Percentiles rank a stretch among this genome's conserved stretches.
Evolutionary conservation across 2,329 filamentous ascomycete species (phyloP).

Genomic region (Aspergillus sp.): DNA sequence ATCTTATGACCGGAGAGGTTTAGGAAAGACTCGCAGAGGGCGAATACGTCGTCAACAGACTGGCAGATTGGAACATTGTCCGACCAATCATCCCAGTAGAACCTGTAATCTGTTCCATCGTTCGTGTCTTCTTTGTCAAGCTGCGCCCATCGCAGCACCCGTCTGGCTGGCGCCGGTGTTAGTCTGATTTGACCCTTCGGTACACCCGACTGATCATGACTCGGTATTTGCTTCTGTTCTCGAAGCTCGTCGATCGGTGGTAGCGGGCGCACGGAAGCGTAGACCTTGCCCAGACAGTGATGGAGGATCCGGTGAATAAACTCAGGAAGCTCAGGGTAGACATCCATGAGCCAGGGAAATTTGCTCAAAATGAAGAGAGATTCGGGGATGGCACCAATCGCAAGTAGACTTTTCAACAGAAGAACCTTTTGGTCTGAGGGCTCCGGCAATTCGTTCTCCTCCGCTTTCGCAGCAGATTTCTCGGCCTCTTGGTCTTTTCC

Average conservation of each 20-base stretch:
- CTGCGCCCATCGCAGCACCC: conserved; percentile 77
- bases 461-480: conserved; percentile 35
- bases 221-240: conserved; percentile 52
- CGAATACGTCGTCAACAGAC: conserved; percentile 84
- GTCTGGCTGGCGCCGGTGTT: conserved; percentile 59
- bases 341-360: conserved; percentile 88
- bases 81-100: conserved; percentile 97
- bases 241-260: conserved; percentile 41
- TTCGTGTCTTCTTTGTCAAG: conserved; percentile 74
- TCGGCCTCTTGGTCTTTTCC: conserved; percentile 55
- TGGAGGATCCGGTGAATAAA: conserved; percentile 83
- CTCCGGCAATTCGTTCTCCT: conserved; percentile 61
- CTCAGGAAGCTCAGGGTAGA: conserved; percentile 76
- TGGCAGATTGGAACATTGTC: conserved; percentile 93
- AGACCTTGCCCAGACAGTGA: conserved; percentile 77
- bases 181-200: conserved; percentile 69
- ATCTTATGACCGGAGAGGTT: conserved; percentile 87
- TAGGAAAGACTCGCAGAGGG: conserved; percentile 77
- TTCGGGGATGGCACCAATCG: conserved; percentile 90
- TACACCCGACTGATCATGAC: conserved; percentile 65
- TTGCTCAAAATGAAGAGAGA: conserved; percentile 87
- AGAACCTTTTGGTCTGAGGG: conserved; percentile 85
- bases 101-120: conserved; percentile 76
- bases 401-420: conserved; percentile 79
- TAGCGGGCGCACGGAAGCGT: conserved; percentile 53